A percentile compares a stretch with the other conserved stretches of the same genome.
Conservation (phyloP, 2,329 filamentous ascomycete genomes). For the Sporothrix mexicana region DNA sequence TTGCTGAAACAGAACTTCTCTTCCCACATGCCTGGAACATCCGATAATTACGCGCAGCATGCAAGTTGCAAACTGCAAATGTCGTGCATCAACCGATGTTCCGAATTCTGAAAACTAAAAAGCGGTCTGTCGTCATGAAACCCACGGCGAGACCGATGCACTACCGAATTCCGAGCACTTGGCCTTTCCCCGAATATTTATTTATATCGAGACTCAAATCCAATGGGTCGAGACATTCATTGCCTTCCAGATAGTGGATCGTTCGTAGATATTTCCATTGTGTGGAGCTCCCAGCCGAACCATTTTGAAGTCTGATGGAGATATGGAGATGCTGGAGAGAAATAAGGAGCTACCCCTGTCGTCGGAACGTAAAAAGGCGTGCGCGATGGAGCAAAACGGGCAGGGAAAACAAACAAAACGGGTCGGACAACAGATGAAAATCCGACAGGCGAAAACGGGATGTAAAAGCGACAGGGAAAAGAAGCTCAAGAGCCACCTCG, state of each 20-base stretch:
- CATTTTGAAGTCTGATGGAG: neutral
- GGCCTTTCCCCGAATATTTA: no score
- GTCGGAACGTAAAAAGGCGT: neutral
- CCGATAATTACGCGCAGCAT: neutral
- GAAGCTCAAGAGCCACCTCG: neutral
- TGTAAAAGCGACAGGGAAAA: neutral
- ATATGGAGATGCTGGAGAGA: constrained; percentile 3
- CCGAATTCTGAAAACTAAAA: no score
- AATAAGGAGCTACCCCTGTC: neutral
- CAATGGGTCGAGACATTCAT: neutral
- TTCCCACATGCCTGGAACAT: neutral
- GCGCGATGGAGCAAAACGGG: neutral
- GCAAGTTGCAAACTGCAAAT: neutral
- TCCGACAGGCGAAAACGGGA: neutral
- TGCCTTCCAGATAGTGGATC: neutral
- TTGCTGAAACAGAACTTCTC: neutral
- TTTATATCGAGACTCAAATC: neutral
- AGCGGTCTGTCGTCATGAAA: neutral
- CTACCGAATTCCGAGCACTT: neutral
- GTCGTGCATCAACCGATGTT: neutral
- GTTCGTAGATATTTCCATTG: neutral
- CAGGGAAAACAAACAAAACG: neutral
- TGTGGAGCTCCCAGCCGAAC: neutral
- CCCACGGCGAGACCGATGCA: neutral
- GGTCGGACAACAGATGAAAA: neutral